Percentiles rank a stretch among this genome's conserved stretches.
phyloP scores from a whole-genome alignment of 2,329 filamentous ascomycete species.

The Penicillium verrucosum region DNA sequence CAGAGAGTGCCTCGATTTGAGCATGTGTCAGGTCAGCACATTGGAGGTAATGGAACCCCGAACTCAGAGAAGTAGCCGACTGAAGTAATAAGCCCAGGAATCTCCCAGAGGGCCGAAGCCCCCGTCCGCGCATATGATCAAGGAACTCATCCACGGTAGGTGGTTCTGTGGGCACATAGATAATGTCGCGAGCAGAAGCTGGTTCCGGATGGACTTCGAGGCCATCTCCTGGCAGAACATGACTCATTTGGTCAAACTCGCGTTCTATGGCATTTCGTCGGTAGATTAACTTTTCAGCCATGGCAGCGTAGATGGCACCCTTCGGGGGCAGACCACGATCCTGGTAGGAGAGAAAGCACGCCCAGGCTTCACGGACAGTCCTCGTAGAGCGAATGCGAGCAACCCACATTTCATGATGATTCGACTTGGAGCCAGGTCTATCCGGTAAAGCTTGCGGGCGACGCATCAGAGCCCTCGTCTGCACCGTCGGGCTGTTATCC shows the following conservation, averaged over 20 bases:
- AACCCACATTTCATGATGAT: slow-evolving; percentile 49
- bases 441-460: slow-evolving; percentile 22
- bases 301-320: slow-evolving; percentile 51
- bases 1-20: slow-evolving; percentile 32
- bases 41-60: slow-evolving; percentile 45
- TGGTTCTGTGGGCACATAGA: slow-evolving; percentile 54
- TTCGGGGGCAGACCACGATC: slow-evolving; percentile 39
- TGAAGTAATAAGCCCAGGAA: slow-evolving; percentile 53
- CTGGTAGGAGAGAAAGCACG: slow-evolving; percentile 58
- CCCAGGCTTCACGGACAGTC: slow-evolving; percentile 63
- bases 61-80: slow-evolving; percentile 38
- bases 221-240: slow-evolving; percentile 53
- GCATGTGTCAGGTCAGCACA: slow-evolving; percentile 34
- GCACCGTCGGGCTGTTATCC: slow-evolving; percentile 61
- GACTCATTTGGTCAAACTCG: slow-evolving; percentile 22
- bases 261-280: slow-evolving; percentile 27
- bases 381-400: slow-evolving; percentile 58
- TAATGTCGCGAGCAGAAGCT: slow-evolving; percentile 54
- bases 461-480: slow-evolving; percentile 51
- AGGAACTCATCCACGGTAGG: slow-evolving; percentile 54
- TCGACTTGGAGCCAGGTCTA: not conserved
- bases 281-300: slow-evolving; percentile 55
- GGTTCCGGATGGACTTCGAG: slow-evolving; percentile 55
- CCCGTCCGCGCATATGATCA: slow-evolving; percentile 47
- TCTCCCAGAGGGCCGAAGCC: slow-evolving; percentile 42